These are phyloP conservation scores for Arachnomyces sp. DNA, from an alignment of 2,329 filamentous ascomycete genomes.

Conservation along the genomic window DNA sequence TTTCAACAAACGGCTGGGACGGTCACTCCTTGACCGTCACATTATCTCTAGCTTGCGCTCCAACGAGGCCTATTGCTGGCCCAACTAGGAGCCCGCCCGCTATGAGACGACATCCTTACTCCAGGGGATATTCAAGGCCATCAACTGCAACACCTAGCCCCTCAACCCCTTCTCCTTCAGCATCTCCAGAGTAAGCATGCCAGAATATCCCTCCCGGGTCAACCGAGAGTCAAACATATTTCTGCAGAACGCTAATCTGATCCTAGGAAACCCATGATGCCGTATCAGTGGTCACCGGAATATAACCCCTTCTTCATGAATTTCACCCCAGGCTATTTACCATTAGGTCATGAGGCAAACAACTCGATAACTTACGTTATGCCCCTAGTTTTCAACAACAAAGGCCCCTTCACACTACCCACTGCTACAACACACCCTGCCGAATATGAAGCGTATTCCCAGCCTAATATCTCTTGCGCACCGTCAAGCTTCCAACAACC, in stretches of 20 bases:
- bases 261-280: constrained; percentile 6
- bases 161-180: constrained; percentile 25
- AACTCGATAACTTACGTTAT: constrained; percentile 11
- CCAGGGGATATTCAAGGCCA: constrained; percentile 26
- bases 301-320: constrained; percentile 8
- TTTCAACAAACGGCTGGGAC: constrained; percentile 36
- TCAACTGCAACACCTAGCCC: constrained; percentile 21
- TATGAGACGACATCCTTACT: constrained; percentile 20
- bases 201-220: background rate
- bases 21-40: constrained; percentile 36
- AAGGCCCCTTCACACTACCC: constrained; percentile 16
- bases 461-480: constrained; percentile 23
- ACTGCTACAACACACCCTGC: constrained; percentile 22
- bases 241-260: constrained; percentile 4
- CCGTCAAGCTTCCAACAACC: constrained; percentile 17
- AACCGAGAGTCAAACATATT: background rate
- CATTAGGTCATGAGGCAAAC: too few relatives aligned
- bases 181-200: constrained; percentile 28
- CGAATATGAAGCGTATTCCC: constrained; percentile 21
- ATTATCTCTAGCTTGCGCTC: constrained; percentile 31
- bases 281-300: constrained; percentile 12
- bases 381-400: constrained; percentile 11
- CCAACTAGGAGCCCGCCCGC: constrained; percentile 31
- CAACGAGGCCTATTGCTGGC: constrained; percentile 34
- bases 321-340: constrained; percentile 1